These are phyloP conservation scores for Macrotyloma uniflorum DNA, from an alignment of 306 rosid species.

Conservation along the genomic window DNA sequence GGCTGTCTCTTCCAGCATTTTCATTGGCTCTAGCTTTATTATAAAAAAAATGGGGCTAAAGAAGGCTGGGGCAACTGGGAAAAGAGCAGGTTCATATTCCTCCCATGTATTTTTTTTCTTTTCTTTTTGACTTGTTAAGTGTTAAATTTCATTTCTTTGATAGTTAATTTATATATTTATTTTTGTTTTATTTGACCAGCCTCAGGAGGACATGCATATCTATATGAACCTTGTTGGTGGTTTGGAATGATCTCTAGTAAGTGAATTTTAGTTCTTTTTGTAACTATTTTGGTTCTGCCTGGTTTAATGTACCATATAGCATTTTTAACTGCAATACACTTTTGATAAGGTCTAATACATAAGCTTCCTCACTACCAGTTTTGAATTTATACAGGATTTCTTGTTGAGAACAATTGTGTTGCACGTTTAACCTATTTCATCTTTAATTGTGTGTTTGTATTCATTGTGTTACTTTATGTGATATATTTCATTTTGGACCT, in stretches of 20 bases:
- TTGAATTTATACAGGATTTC: neutral
- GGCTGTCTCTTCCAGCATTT: conserved; percentile 86
- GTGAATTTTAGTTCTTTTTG: conserved; percentile 32
- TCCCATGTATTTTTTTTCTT: neutral
- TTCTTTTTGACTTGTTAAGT: neutral
- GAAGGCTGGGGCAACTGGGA: conserved; percentile 65
- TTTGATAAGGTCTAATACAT: neutral
- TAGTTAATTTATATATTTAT: neutral
- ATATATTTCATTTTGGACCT: neutral
- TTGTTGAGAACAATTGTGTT: neutral
- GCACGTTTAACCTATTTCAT: neutral
- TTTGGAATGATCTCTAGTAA: conserved; percentile 86
- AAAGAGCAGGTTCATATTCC: conserved; percentile 73
- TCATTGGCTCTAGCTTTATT: conserved; percentile 87
- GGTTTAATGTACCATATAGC: neutral
- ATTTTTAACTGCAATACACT: neutral
- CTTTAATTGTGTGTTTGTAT: neutral
- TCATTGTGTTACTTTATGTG: neutral
- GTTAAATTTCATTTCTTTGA: neutral
- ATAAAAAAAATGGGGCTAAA: conserved; percentile 85
- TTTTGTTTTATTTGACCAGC: conserved; percentile 52
- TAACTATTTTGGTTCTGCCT: neutral
- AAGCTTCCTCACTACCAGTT: neutral
- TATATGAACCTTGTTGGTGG: conserved; percentile 93
- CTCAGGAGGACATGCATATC: conserved; percentile 76